Base-by-base conservation (phyloP, 495 filamentous ascomycete genomes). In the Daldinia vernicosa region DNA sequence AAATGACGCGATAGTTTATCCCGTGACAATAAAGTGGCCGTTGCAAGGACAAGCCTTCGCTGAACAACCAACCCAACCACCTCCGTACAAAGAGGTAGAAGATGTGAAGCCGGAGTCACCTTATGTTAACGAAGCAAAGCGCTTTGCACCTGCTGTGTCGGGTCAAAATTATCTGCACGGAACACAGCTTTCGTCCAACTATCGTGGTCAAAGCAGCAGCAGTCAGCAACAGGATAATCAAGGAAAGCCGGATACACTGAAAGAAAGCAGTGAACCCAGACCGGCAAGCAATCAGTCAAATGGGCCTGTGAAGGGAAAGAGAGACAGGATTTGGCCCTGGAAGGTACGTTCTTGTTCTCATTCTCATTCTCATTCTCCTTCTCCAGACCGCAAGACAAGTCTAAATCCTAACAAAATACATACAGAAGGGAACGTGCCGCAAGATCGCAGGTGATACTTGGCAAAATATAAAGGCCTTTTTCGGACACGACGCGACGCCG, bases 401-500 rank as follows among this genome's bases (percentile, higher is more conserved):
- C 19, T 9, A 14, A 22, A 12, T 24, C 4, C 19, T 47, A 47
- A 47, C 43, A 12, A 47, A 9, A 0, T 1, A 47, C 19, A 7
- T 7, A 51, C 14, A 53, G 50, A 14, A 53, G 50, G 26, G 26
- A 4, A 30, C 50, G 4, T 30, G 50, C n/a, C 59, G 27, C 58
- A 65, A 35, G 50, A 9, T 70, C 15, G 54, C 24, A 0, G 7
- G 19, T 0, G 33, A 28, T 22, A n/a, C 56, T 19, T 66, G 56
- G 55, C 35, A 50, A 6, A 65, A 56, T 50, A n/a, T 70, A 22
- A 65, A 70, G 39, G 27, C 1, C 6, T 4, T 60, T 17, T 47
- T 55, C 14, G 2, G 4, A 19, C 4, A 6, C 9, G 4, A 11
- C 17, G 1, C 2, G 4, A 37, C 0, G 26, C 43, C 63, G 7